Evolutionary conservation across 177 flowering plant species (phyloP).

Genomic region (Vitis hybrid): DNA sequence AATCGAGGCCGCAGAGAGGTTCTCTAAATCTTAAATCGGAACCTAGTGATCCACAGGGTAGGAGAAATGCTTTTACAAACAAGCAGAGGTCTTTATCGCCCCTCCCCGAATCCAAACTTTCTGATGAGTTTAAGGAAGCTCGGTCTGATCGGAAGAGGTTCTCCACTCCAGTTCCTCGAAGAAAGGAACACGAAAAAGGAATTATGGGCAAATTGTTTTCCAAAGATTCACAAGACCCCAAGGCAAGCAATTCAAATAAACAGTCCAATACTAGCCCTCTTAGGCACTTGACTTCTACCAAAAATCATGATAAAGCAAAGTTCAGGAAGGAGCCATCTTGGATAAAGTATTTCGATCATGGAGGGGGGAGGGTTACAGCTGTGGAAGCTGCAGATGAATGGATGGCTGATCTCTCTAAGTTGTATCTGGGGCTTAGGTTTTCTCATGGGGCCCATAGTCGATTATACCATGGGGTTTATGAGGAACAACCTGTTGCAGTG

Average conservation of each 20-base stretch:
- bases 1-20: conserved; percentile 25
- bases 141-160: conserved; percentile 47
- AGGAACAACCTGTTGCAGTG: conserved; percentile 82
- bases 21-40: conserved; percentile 9
- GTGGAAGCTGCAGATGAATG: conserved; percentile 67
- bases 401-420: conserved; percentile 70
- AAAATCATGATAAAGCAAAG: conserved; percentile 38
- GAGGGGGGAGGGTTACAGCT: conserved; percentile 69
- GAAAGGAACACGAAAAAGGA: conserved; percentile 43
- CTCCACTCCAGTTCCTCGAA: conserved; percentile 63
- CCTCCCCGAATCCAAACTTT: conserved; percentile 34
- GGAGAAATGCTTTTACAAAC: conserved; percentile 23
- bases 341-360: conserved; percentile 82
- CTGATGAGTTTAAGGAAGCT: conserved; percentile 80
- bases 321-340: conserved; percentile 58
- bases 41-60: conserved; percentile 11
- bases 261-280: conserved; percentile 31
- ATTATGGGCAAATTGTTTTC: conserved; percentile 22
- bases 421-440: conserved; percentile 72
- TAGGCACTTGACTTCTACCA: conserved; percentile 44
- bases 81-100: conserved; percentile 76
- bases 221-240: conserved; percentile 27
- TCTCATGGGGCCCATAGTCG: conserved; percentile 93
- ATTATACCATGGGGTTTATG: conserved; percentile 86
- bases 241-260: conserved; percentile 13